A percentile compares a stretch with the other conserved stretches of the same genome.
phyloP scores from a whole-genome alignment of 2,329 filamentous ascomycete genomes.

The Arthrobotrys musiformis region DNA sequence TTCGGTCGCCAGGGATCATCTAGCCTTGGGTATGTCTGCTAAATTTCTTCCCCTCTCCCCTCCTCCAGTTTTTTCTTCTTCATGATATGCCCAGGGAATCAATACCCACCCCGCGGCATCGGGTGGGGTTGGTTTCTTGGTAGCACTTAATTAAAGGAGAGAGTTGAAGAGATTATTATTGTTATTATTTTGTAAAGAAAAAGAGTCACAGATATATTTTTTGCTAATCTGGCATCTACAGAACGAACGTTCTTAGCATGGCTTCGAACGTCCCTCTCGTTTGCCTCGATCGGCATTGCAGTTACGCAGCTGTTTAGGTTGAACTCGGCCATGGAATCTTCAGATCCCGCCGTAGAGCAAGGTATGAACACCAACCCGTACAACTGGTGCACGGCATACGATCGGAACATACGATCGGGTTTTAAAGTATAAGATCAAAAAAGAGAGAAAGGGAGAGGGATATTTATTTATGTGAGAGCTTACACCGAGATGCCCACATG shows the following conservation, averaged over 20 bases:
- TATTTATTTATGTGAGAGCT: constrained; percentile 30
- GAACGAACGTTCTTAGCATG: constrained; percentile 87
- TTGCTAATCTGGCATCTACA: constrained; percentile 61
- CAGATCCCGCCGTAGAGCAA: constrained; percentile 52
- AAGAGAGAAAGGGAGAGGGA: constrained; percentile 13
- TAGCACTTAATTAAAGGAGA: constrained; percentile 6
- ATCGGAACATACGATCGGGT: constrained; percentile 57
- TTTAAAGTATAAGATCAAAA: constrained; percentile 36
- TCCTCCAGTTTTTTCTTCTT: no score
- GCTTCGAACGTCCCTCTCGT: constrained; percentile 82
- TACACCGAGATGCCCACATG: constrained; percentile 53
- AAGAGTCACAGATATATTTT: background rate
- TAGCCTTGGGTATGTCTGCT: constrained; percentile 75
- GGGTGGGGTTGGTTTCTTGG: constrained; percentile 18
- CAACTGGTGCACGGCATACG: constrained; percentile 60
- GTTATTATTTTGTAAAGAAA: no score
- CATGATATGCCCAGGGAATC: background rate
- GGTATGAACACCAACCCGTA: constrained; percentile 58
- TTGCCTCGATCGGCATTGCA: constrained; percentile 79
- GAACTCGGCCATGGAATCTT: constrained; percentile 71
- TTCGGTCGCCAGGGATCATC: constrained; percentile 82
- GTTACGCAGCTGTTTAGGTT: constrained; percentile 86
- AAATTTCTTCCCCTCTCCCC: background rate
- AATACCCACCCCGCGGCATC: constrained; percentile 34
- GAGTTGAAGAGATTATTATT: no score